Evolutionary conservation across 176 grass and related monocot species (phyloP).

Genomic region (Otatea glauca): DNA sequence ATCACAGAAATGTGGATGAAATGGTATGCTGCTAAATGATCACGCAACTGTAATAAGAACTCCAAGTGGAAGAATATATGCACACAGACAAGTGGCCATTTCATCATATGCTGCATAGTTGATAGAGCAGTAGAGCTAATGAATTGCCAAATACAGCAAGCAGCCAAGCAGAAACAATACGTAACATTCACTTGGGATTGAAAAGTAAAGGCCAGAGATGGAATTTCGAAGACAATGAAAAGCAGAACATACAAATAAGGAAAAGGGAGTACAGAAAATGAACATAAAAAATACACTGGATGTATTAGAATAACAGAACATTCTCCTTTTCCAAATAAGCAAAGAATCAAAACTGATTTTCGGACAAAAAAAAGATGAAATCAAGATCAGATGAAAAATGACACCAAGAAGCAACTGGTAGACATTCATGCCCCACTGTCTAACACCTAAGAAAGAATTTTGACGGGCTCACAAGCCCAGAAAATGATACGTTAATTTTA

Average conservation of each 20-base stretch:
- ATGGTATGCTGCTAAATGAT: not conserved
- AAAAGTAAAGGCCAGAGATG: not conserved
- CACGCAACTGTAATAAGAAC: slow-evolving; percentile 29
- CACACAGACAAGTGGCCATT: not conserved
- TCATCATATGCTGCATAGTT: not conserved
- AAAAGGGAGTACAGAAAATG: not conserved
- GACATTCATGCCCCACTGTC: not conserved
- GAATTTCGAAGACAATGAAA: not conserved
- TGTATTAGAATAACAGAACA: not conserved
- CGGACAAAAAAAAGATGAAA: not conserved
- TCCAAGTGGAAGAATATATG: not conserved
- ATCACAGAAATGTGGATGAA: not conserved
- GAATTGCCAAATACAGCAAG: not conserved
- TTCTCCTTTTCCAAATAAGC: not conserved
- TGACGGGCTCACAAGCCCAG: not conserved
- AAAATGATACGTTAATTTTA: not conserved
- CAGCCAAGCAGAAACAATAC: slow-evolving; percentile 9
- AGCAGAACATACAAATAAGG: not conserved
- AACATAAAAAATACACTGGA: not conserved
- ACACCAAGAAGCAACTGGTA: not conserved
- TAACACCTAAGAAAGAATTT: slow-evolving; percentile 17
- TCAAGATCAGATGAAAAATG: slow-evolving; percentile 5
- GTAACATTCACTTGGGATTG: not conserved
- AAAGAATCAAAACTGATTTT: slow-evolving; percentile 15
- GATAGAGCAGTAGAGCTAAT: not conserved